These are phyloP conservation scores for Trypanosomatidae sp. DNA, from an alignment of 208 protist species.

Conservation along the genomic window DNA sequence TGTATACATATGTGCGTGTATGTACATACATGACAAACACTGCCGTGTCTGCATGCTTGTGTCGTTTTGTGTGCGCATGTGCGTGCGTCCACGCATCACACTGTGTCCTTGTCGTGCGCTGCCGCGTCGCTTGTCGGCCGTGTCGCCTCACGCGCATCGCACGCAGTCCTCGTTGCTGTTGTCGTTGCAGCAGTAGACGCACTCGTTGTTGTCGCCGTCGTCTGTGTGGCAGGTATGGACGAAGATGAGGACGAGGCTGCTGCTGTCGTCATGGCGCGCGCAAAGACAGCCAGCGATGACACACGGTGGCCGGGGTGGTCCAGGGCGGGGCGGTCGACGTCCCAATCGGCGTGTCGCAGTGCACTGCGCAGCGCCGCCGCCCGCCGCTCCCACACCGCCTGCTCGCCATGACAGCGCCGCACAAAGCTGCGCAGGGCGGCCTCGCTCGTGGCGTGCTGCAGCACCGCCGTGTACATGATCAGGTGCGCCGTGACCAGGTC, in stretches of 20 bases:
- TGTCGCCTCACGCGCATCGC: no score
- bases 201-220: neutral
- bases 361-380: conserved; percentile 11
- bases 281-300: conserved; percentile 25
- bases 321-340: conserved; percentile 44
- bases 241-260: no score
- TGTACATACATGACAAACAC: no score
- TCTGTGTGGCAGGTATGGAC: no score
- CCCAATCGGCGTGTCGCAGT: conserved; percentile 38
- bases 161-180: neutral
- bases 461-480: conserved; percentile 46
- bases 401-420: conserved; percentile 23
- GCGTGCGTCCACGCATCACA: no score
- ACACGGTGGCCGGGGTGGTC: conserved; percentile 56
- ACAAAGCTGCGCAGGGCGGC: conserved; percentile 38
- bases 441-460: conserved; percentile 26
- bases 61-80: no score
- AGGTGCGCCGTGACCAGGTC: conserved; percentile 61
- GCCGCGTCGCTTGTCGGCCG: no score
- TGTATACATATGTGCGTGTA: no score
- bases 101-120: no score
- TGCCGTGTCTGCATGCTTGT: no score
- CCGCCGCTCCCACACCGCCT: conserved; percentile 19
- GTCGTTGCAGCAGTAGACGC: neutral
- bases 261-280: neutral